Evolutionary conservation across 495 filamentous ascomycete species (phyloP), one percentile per base, ranked within the genome.

Genomic region (Daldinia loculata): DNA sequence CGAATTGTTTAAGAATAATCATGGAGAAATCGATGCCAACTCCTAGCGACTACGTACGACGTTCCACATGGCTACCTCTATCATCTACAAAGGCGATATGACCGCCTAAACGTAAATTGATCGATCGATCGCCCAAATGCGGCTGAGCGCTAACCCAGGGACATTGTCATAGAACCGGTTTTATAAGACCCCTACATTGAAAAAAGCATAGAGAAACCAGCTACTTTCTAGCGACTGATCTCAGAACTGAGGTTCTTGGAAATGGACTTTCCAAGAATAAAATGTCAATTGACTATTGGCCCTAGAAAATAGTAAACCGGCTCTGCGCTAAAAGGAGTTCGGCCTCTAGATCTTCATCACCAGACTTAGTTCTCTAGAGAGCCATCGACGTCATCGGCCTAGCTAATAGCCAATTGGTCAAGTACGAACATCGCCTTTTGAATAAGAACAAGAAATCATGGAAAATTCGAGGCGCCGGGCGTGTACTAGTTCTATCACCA

Each of bases 71-170:
- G 27, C 27, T 29, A 62, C 56, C 56, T 29, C 6, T 38, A 56
- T 61, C 36, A 32, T 62, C 29, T 50, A 39, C 19, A 9, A 50
- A 26, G 48, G 3, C 41, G 57, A 57, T 57, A 50, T 26, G 19
- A 9, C 9, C 8, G n/a, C 19, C 6, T 27, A 36, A 9, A 45
- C 26, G 5, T 45, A 14, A 11, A 41, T 51, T 58, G 68, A 71
- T 71, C 68, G 68, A 66, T 66, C 57, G 68, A 71, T 66, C 69
- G 26, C 22, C 6, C 41, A 61, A 51, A 29, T 66, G 63, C 63
- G 52, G 69, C 58, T 71, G 63, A 67, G 29, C 19, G 19, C 17
- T 48, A 48, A 48, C 7, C 8, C 17, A 11, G 17, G 8, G 19
- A 48, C 1, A 48, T 48, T 48, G 9, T 11, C 22, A 43, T 17